Evolutionary conservation across 2,329 filamentous ascomycete species (phyloP).

Genomic region (Didymella glomerata): DNA sequence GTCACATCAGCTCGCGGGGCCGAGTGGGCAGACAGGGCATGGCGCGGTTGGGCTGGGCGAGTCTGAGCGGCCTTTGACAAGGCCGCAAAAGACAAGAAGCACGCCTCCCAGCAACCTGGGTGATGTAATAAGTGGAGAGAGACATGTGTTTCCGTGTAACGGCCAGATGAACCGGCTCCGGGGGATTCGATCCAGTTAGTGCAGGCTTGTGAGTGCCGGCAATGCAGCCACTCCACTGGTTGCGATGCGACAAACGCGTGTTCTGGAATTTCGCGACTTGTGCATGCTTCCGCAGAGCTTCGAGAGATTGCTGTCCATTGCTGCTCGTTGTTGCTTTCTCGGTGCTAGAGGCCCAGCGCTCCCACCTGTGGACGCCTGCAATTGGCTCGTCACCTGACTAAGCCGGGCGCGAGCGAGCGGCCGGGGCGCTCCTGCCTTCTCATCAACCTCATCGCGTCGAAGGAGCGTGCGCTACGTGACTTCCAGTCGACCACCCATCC

Average conservation of each 20-base stretch:
- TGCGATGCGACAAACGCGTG: constrained; percentile 39
- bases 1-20: constrained; percentile 8
- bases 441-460: constrained; percentile 44
- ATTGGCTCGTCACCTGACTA: constrained; percentile 23
- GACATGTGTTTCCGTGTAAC: constrained; percentile 41
- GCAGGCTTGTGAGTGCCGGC: constrained; percentile 47
- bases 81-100: constrained; percentile 34
- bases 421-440: constrained; percentile 25
- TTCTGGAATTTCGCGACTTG: constrained; percentile 21
- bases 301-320: constrained; percentile 8
- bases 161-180: constrained; percentile 43
- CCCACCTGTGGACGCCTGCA: background rate
- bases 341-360: constrained; percentile 12
- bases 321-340: constrained; percentile 8
- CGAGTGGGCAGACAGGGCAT: constrained; percentile 15
- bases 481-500: constrained; percentile 40
- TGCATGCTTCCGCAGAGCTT: constrained; percentile 11
- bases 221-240: constrained; percentile 50
- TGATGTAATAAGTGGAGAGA: constrained; percentile 53
- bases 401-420: constrained; percentile 17
- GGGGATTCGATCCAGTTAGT: constrained; percentile 46
- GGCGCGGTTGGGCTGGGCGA: constrained; percentile 29
- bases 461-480: constrained; percentile 46
- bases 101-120: constrained; percentile 34
- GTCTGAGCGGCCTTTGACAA: constrained; percentile 30